Conservation (phyloP, 2,329 filamentous ascomycete genomes). For the Ophiostoma triangulosporum region DNA sequence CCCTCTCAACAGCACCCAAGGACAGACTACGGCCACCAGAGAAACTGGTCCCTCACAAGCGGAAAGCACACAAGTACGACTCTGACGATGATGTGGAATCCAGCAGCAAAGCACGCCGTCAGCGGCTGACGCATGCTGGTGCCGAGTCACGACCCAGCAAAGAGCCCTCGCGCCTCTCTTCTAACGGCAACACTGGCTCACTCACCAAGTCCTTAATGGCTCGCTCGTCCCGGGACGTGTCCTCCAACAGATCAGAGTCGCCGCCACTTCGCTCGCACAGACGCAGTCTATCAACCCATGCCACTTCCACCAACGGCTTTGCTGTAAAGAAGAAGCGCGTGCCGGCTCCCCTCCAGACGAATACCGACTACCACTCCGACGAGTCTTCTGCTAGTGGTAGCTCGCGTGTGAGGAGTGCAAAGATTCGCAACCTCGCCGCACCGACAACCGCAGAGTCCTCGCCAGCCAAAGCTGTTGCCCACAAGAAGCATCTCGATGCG, state of each 20-base stretch:
- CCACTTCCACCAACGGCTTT: conserved; percentile 42
- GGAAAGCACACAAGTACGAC: conserved; percentile 38
- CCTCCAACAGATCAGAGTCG: conserved; percentile 40
- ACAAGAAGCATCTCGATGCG: conserved; percentile 81
- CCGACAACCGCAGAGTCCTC: conserved; percentile 47
- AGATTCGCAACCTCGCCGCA: conserved; percentile 41
- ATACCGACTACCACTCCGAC: conserved; percentile 55
- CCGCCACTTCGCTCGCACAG: conserved; percentile 46
- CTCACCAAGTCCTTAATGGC: conserved; percentile 20
- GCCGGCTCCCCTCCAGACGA: conserved; percentile 46
- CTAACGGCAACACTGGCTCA: conserved; percentile 8
- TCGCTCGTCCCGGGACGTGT: conserved; percentile 21
- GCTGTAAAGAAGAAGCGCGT: conserved; percentile 47
- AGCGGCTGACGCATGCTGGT: conserved; percentile 34
- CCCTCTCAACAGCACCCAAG: conserved; percentile 24
- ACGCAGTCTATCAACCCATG: conserved; percentile 50
- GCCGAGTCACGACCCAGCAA: neutral
- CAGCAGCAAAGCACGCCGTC: conserved; percentile 40
- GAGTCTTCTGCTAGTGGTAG: conserved; percentile 49
- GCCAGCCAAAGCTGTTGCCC: conserved; percentile 52
- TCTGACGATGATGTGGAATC: conserved; percentile 44
- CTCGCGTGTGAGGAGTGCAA: conserved; percentile 44
- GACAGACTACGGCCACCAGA: conserved; percentile 33
- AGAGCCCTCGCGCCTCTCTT: conserved; percentile 11
- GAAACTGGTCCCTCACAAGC: conserved; percentile 34